phyloP scores from a whole-genome alignment of 2,329 filamentous ascomycete species.

The Pseudocercospora macadamiae region DNA sequence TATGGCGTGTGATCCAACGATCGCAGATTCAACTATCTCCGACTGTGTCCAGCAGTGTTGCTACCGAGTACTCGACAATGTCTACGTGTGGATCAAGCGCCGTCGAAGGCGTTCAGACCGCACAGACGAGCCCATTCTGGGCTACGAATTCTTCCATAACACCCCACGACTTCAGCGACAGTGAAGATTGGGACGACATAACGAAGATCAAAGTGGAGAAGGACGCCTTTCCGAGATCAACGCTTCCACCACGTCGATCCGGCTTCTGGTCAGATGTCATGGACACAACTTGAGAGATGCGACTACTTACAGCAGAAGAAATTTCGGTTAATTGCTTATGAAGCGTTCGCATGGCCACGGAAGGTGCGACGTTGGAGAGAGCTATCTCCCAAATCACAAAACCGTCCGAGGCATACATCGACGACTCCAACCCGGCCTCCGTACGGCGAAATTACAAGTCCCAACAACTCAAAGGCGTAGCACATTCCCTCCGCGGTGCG shows the following conservation, averaged over 20 bases:
- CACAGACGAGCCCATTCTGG: slow-evolving; percentile 6
- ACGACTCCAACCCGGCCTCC: too few species aligned
- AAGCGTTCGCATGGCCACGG: too few species aligned
- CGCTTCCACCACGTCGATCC: background rate
- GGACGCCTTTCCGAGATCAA: background rate
- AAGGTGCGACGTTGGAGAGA: too few species aligned
- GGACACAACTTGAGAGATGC: background rate
- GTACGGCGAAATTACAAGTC: too few species aligned
- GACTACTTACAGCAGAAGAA: too few species aligned
- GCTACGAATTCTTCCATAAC: background rate
- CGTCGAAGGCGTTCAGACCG: slow-evolving; percentile 1
- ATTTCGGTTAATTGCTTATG: too few species aligned
- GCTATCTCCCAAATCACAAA: too few species aligned
- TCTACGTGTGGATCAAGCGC: slow-evolving; percentile 18
- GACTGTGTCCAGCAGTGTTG: slow-evolving; percentile 19
- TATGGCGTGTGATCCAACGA: slow-evolving; percentile 26
- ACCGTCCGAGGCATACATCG: too few species aligned
- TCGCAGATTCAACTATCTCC: slow-evolving; percentile 9
- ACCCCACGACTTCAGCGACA: slow-evolving; percentile 17
- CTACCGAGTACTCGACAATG: slow-evolving; percentile 19
- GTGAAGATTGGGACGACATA: slow-evolving; percentile 11
- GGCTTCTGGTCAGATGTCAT: background rate
- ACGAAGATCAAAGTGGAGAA: background rate
- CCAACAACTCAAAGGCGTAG: too few species aligned
- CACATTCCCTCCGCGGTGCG: too few species aligned